Evolutionary conservation across 2,329 filamentous ascomycete species (phyloP), one percentile per base, ranked within the genome.

Genomic region (Cryphonectria nitschkei): DNA sequence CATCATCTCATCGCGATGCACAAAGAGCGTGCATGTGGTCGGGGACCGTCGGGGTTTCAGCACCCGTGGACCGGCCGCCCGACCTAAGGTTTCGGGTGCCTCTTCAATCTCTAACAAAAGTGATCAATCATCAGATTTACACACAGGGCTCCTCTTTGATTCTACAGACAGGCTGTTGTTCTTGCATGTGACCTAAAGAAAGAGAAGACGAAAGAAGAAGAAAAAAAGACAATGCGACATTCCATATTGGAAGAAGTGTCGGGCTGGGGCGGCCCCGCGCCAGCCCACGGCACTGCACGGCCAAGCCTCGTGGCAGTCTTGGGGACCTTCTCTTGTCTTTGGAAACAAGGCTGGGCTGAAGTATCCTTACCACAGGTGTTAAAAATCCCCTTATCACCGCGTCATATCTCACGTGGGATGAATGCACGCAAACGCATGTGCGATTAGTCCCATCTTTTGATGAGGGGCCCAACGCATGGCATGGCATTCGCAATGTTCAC

Each of bases 241-340:
- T 58, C 54, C 54, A 26, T 32, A 58, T 58, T 58, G 26, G 54
- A 58, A 16, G 26, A 58, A 58, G 54, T 58, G 54, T 58, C 54
- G 54, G 54, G 54, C 26, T 58, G 54, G 54, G 26, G 29, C 13
- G 11, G 26, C 7, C 26, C n/a, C 50, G 26, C 50, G n/a, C n/a
- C 50, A 54, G 8, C 8, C n/a, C 54, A 58, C 54, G 54, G 54
- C 54, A 58, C 26, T 29, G 54, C 54, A 58, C 54, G 29, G 54
- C 46, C 26, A 58, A 58, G 54, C 54, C 54, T 58, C 54, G 54
- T 58, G 54, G 54, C 54, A 19, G 54, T 19, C 29, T 56, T 58
- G 54, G 26, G 9, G 14, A 14, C 5, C 14, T 9, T 29, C 26
- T 29, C 26, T 56, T 46, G 43, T 46, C 19, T 16, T 26, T 7